Evolutionary conservation across 169 alveolate species (phyloP).

Genomic region (Theileria parva): DNA sequence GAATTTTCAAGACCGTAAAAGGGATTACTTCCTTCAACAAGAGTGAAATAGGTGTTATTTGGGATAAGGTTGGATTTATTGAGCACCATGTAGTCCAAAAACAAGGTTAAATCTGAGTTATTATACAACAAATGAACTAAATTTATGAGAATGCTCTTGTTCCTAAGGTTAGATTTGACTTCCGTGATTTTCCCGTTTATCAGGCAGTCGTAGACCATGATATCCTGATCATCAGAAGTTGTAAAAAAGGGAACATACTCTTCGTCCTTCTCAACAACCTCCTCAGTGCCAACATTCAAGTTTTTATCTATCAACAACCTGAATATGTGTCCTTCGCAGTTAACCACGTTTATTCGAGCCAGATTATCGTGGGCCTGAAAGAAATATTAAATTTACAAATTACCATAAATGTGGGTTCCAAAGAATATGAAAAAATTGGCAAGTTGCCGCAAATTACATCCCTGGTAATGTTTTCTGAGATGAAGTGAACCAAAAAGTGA

Average conservation of each 20-base stretch:
- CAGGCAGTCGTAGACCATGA: conserved; percentile 26
- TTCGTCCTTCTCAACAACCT: neutral
- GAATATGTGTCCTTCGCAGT: conserved; percentile 32
- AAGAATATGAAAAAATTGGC: conserved; percentile 38
- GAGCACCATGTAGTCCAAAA: neutral
- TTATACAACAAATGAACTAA: neutral
- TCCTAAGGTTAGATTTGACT: neutral
- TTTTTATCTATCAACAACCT: conserved; percentile 8
- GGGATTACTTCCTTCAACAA: neutral
- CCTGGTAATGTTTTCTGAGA: conserved; percentile 1
- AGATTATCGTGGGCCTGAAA: conserved; percentile 25
- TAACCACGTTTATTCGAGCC: conserved; percentile 23
- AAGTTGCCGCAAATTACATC: conserved; percentile 22
- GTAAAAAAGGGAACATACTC: conserved; percentile 12
- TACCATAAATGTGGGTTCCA: conserved; percentile 55
- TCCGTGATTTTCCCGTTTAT: conserved; percentile 16
- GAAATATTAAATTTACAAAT: neutral
- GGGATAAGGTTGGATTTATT: neutral
- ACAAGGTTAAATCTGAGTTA: neutral
- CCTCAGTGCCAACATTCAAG: neutral
- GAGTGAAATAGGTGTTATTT: conserved; percentile 7
- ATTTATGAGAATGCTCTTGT: conserved; percentile 20
- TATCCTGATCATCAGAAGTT: neutral
- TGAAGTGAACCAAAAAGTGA: conserved; percentile 14
- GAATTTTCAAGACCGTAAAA: neutral